These are phyloP conservation scores for Acanthamoeba castellanii DNA, from an alignment of 208 protist genomes.

Conservation along the genomic window DNA sequence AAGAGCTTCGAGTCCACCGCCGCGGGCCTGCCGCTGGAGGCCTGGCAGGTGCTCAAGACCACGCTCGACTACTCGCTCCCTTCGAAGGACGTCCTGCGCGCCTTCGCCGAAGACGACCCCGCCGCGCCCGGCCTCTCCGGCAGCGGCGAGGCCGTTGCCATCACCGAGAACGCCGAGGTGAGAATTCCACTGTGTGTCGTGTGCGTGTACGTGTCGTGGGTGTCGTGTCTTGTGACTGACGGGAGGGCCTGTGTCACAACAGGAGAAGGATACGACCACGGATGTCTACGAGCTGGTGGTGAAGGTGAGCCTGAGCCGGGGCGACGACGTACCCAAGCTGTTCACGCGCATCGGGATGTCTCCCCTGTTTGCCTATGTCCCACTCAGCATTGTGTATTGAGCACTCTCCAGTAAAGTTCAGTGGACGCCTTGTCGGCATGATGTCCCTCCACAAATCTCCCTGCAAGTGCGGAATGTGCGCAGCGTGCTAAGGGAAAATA, in stretches of 20 bases:
- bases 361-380: not conserved
- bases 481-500: no score
- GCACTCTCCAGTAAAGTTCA: no score
- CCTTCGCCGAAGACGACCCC: conserved; percentile 2
- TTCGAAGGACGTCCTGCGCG: not conserved
- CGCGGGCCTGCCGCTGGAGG: conserved; percentile 8
- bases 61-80: not conserved
- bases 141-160: not conserved
- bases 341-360: conserved; percentile 45
- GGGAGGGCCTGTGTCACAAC: not conserved
- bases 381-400: conserved; percentile 13
- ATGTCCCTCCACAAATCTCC: no score
- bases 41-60: conserved; percentile 25
- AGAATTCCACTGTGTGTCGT: no score
- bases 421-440: no score
- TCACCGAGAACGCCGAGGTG: not conserved
- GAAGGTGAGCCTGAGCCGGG: conserved; percentile 15
- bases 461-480: no score
- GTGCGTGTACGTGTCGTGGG: no score
- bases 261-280: not conserved
- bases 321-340: conserved; percentile 33
- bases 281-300: conserved; percentile 32
- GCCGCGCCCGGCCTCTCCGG: not conserved
- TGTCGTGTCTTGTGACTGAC: not conserved
- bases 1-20: not conserved